Base-by-base conservation (phyloP, 208 protist species). In the Leishmania martiniquensis region DNA sequence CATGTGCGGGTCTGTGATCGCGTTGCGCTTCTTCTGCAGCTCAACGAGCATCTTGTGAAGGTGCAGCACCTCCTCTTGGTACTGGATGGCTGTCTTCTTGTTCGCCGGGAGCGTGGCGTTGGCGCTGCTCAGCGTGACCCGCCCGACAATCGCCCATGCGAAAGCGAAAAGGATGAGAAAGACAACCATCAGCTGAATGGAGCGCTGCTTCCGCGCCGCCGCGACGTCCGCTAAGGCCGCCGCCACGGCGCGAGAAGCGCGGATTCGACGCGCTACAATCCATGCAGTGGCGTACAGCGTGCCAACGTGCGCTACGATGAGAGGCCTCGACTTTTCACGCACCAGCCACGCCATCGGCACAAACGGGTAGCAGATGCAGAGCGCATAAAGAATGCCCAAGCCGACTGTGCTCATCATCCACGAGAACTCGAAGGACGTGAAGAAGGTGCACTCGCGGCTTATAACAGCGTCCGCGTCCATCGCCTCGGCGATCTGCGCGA, bases 301-400 rank as follows among this genome's bases (percentile, higher is more conserved):
- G 34, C 69, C 49, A 15, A 87, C 69, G 42, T 91, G 85, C 0
- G 84, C 37, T 2, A 91, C 55, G 22, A 90, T 86, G 39, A 91
- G 63, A 51, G 65, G 60, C 45, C 85, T 69, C 7, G 90, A 87
- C 65, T 80, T 80, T 73, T 96, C 90, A 44, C 92, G 88, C 39
- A 94, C 65, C 10, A 96, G n/a, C 84, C 85, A 91, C 4, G 63
- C 92, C 78, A 92, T 84, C 17, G 89, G 90, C 57, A 94, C 89
- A 75, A 96, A 96, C 32, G 92, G 92, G 77, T 93, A 96, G 9
- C 85, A 93, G 65, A 90, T 89, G 80, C 80, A 84, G n/a, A 92
- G 74, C 34, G 84, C 86, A 83, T 89, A 90, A 25, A 93, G 72
- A 0, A 81, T 57, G 51, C 78, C 9, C 6, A 76, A 22, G 15